Conservation (phyloP, 2,329 filamentous ascomycete species). For the Ascochyta viciae-villosae region DNA sequence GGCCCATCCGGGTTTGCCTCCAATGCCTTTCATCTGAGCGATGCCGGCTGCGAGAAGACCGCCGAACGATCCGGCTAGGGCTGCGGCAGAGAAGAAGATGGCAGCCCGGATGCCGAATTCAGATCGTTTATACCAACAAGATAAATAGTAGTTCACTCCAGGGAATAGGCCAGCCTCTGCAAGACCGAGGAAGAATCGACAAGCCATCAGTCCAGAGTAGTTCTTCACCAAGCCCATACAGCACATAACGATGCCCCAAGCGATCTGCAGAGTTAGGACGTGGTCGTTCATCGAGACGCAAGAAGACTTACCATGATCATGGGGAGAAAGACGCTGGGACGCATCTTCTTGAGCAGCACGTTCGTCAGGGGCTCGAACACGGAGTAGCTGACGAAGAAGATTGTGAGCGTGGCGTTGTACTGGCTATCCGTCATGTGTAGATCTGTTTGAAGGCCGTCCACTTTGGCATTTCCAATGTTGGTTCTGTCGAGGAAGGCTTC, state of each 20-base stretch:
- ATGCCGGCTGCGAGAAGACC: conserved; percentile 77
- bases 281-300: not conserved
- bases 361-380: conserved; percentile 82
- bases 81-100: conserved; percentile 84
- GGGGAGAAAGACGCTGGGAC: conserved; percentile 81
- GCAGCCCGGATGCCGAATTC: conserved; percentile 83
- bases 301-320: conserved; percentile 70
- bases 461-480: conserved; percentile 77
- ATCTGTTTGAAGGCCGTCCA: conserved; percentile 64
- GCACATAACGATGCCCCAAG: conserved; percentile 72
- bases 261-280: not conserved
- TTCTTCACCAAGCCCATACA: conserved; percentile 71
- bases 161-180: conserved; percentile 73
- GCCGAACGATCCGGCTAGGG: conserved; percentile 79
- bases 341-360: conserved; percentile 76
- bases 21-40: conserved; percentile 71
- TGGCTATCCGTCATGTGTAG: conserved; percentile 68
- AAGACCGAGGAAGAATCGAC: conserved; percentile 71
- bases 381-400: conserved; percentile 88
- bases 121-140: conserved; percentile 81
- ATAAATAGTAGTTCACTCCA: conserved; percentile 77
- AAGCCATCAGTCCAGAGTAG: conserved; percentile 70
- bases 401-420: conserved; percentile 78
- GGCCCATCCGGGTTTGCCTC: conserved; percentile 52
- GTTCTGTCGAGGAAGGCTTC: conserved; percentile 68